A percentile compares a stretch with the other conserved stretches of the same genome.
Conservation (phyloP, 2,329 filamentous ascomycete species). For the Diaporthe caulivora region DNA sequence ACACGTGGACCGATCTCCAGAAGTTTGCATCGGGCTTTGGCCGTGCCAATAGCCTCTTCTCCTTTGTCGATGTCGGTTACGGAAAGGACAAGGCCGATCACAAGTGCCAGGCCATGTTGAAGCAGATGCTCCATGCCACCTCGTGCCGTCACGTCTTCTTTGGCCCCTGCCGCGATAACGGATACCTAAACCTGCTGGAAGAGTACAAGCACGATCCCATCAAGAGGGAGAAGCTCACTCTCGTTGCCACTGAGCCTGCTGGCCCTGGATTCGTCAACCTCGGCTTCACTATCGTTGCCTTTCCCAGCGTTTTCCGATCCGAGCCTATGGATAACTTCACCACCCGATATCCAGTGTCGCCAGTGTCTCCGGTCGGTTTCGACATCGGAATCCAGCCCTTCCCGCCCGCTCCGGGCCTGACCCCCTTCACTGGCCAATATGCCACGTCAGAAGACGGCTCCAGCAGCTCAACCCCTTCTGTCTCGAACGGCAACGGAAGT, state of each 20-base stretch:
- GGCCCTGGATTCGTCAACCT: conserved; percentile 49
- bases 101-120: conserved; percentile 51
- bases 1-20: conserved; percentile 43
- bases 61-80: conserved; percentile 50
- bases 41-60: conserved; percentile 49
- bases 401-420: conserved; percentile 12
- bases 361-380: not conserved
- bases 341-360: not conserved
- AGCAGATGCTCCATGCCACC: conserved; percentile 49
- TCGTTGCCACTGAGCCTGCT: conserved; percentile 49
- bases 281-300: conserved; percentile 45
- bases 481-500: conserved; percentile 3
- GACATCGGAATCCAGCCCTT: conserved; percentile 38
- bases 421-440: not conserved
- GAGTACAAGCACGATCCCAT: conserved; percentile 47
- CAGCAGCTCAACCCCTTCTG: not conserved
- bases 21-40: conserved; percentile 51
- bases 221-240: conserved; percentile 46
- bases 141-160: conserved; percentile 51
- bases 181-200: conserved; percentile 50
- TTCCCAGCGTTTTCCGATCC: conserved; percentile 49
- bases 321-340: conserved; percentile 42
- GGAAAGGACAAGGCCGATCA: conserved; percentile 52
- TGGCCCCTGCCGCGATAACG: conserved; percentile 51
- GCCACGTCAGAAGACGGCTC: conserved; percentile 6